Percentiles rank a stretch among this genome's conserved stretches.
These are phyloP conservation scores for Tephrocybe sp. DNA, from an alignment of 768 basidiomycete species.

Conservation along the genomic window DNA sequence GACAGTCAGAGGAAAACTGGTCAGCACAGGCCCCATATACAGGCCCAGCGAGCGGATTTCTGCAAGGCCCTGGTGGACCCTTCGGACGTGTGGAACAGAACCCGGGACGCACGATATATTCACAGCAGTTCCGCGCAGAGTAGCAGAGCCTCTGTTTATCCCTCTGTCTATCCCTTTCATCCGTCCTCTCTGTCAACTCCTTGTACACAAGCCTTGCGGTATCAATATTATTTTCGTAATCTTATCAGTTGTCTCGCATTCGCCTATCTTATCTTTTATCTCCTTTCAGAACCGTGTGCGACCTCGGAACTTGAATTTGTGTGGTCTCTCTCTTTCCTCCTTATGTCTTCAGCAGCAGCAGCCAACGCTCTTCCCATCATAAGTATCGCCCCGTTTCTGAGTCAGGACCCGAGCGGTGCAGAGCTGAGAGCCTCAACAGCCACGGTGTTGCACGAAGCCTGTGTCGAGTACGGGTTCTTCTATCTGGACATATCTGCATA, in stretches of 20 bases:
- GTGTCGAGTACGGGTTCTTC: slow-evolving; percentile 84
- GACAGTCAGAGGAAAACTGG: slow-evolving; percentile 22
- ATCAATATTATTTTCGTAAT: slow-evolving; percentile 15
- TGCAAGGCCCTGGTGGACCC: slow-evolving; percentile 41
- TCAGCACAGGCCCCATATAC: slow-evolving; percentile 35
- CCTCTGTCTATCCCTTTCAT: neutral
- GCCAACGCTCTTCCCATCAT: slow-evolving; percentile 62
- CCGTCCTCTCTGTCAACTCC: neutral
- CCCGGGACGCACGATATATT: slow-evolving; percentile 65
- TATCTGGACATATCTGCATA: slow-evolving; percentile 74
- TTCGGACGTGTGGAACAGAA: slow-evolving; percentile 45
- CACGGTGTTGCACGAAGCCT: slow-evolving; percentile 68
- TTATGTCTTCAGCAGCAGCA: slow-evolving; percentile 12
- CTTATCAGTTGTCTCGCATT: slow-evolving; percentile 15
- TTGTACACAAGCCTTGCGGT: slow-evolving; percentile 2
- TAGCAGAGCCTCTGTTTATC: slow-evolving; percentile 3
- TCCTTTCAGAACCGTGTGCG: too few relatives aligned
- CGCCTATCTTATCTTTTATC: slow-evolving; percentile 14
- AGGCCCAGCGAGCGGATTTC: slow-evolving; percentile 50
- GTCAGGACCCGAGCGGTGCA: slow-evolving; percentile 27
- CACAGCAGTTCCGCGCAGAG: slow-evolving; percentile 33
- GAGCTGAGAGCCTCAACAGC: slow-evolving; percentile 46
- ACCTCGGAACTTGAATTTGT: neutral
- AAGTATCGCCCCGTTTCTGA: slow-evolving; percentile 65
- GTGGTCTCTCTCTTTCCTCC: neutral